Evolutionary conservation across 768 basidiomycete species (phyloP), one percentile per base, ranked within the genome.

Genomic region (Lactarius hengduanensis): DNA sequence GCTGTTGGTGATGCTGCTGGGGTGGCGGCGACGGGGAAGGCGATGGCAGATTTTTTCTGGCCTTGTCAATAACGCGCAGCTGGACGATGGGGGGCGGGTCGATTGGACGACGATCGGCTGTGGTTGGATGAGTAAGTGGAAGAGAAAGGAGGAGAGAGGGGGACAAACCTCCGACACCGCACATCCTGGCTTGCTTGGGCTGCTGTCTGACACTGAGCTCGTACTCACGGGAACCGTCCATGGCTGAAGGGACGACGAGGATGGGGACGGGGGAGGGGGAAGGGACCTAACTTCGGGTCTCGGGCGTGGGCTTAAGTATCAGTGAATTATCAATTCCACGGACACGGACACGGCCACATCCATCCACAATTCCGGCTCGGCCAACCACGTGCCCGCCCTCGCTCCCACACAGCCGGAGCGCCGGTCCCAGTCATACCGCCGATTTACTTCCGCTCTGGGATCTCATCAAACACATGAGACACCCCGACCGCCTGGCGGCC

Each of bases 31-130:
- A 70, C 1, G 70, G 70, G 15, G 69, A 69, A 13, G 71, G 63
- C 30, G 67, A 72, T 32, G 72, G 69, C 1, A 69, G 20, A 30
- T 74, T 74, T 34, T 74, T 78, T 38, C 76, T 73, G 32, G 78
- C 72, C 10, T 85, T 87, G 78, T 94, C 90, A 71, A 92, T 81
- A 62, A 97, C 92, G 62, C 90, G 87, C 9, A 98, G 86, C 76
- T 96, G 94, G n/a, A 98, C 88, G 78, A 98, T 95, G 20, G 96
- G 95, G 1, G 95, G 94, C 0, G 96, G 96, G 80, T 98, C 95
- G 74, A 98, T 94, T 2, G 96, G 95, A 43, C 95, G 83, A n/a
- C 95, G 85, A 82, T 96, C 96, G 63, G 93, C 94, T 91, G 78
- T 60, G 64, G 63, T 38, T 57, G 62, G 45, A 41, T 40, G 45